Percentiles rank a stretch among this genome's conserved stretches.
Evolutionary conservation across 1,139 yeast genomes (phyloP).

Genomic region (Yamadazyma pseudoaaseri): DNA sequence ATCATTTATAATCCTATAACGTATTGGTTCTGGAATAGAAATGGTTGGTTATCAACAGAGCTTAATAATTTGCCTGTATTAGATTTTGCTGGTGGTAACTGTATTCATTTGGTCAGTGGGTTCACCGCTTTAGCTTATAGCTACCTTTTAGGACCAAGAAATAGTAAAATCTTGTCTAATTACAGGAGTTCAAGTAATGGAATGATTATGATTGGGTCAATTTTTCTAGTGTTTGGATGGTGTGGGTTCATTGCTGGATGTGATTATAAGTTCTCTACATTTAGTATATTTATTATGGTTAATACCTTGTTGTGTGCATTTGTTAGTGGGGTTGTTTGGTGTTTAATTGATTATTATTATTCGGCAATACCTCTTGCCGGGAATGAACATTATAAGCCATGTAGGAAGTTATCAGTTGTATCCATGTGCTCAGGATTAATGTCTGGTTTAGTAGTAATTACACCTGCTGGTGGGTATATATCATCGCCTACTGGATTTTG

Average conservation of each 20-base stretch:
- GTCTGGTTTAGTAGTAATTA: conserved; percentile 44
- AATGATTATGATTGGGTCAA: conserved; percentile 54
- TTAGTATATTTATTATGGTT: conserved; percentile 33
- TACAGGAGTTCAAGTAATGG: conserved; percentile 40
- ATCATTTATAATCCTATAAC: conserved; percentile 64
- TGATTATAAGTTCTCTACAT: conserved; percentile 37
- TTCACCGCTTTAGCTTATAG: conserved; percentile 61
- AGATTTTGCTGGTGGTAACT: conserved; percentile 67
- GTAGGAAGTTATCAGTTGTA: conserved; percentile 37
- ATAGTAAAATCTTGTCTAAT: conserved; percentile 36
- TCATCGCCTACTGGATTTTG: conserved; percentile 38
- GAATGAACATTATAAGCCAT: conserved; percentile 4
- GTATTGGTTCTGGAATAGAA: conserved; percentile 63
- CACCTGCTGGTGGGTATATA: conserved; percentile 48
- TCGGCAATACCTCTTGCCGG: conserved; percentile 40
- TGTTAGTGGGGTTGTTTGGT: conserved; percentile 39
- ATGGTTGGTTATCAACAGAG: conserved; percentile 56
- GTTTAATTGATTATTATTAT: conserved; percentile 37
- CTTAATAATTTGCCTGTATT: conserved; percentile 44
- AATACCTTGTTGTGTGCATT: conserved; percentile 37
- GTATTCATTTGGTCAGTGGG: conserved; percentile 63
- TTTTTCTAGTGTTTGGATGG: conserved; percentile 42
- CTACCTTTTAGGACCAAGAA: conserved; percentile 54
- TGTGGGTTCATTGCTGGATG: conserved; percentile 47
- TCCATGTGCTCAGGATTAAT: conserved; percentile 45